These are phyloP conservation scores for Chrysanthemum lavandulifolium DNA, from an alignment of 129 eudicot species.

Conservation along the genomic window DNA sequence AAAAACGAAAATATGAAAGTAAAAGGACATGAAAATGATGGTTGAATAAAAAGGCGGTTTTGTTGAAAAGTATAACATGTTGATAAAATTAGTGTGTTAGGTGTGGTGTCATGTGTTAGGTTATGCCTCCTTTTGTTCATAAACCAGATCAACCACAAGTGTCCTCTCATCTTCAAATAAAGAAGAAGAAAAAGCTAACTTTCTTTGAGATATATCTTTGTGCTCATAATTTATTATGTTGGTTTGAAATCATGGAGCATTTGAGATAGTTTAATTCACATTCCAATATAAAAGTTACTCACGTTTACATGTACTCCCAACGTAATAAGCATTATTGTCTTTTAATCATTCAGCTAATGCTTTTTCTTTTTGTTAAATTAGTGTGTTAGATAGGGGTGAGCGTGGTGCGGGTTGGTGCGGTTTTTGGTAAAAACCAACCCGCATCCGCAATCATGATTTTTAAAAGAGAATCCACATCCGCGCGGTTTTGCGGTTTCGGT, in stretches of 20 bases:
- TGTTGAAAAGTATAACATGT: constrained; percentile 23
- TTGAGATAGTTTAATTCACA: neutral
- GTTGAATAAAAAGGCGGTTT: constrained; percentile 24
- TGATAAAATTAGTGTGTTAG: constrained; percentile 27
- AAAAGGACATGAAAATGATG: constrained; percentile 26
- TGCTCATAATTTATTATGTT: neutral
- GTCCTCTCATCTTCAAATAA: constrained; percentile 20
- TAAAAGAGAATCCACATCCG: no score
- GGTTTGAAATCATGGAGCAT: neutral
- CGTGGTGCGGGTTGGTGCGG: no score
- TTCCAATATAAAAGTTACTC: neutral
- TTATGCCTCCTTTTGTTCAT: constrained; percentile 19
- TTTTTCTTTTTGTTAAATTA: no score
- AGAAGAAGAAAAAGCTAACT: neutral
- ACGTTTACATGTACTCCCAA: neutral
- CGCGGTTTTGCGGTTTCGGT: no score
- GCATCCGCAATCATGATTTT: no score
- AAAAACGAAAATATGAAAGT: neutral
- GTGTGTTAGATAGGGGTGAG: no score
- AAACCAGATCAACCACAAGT: constrained; percentile 21
- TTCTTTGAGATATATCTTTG: constrained; percentile 5
- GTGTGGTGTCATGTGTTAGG: constrained; percentile 31
- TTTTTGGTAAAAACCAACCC: no score
- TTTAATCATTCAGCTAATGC: no score
- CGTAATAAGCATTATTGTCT: neutral